phyloP scores from a whole-genome alignment of 257 asterid species.

The Euphrasia confusa region DNA sequence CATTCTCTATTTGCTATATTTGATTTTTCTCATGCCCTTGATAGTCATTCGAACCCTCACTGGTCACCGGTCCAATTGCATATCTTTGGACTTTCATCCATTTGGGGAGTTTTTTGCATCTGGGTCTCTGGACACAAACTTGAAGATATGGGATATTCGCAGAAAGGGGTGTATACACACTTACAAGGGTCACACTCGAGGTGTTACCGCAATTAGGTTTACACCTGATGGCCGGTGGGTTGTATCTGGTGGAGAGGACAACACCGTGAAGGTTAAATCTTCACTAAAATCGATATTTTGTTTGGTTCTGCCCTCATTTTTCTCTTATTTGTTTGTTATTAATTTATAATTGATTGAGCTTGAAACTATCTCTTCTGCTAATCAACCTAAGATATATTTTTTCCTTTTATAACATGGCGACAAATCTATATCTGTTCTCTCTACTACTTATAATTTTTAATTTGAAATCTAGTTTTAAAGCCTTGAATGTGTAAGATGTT shows the following conservation, averaged over 20 bases:
- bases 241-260: constrained; percentile 98
- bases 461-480: background rate
- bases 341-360: constrained; percentile 23
- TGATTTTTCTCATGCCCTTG: constrained; percentile 22
- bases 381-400: constrained; percentile 14
- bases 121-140: constrained; percentile 94
- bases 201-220: constrained; percentile 86
- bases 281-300: constrained; percentile 13
- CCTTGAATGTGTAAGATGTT: constrained; percentile 14
- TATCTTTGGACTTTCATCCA: constrained; percentile 95
- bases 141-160: constrained; percentile 97
- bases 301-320: constrained; percentile 8
- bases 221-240: constrained; percentile 99
- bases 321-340: constrained; percentile 19
- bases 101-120: constrained; percentile 99
- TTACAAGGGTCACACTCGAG: constrained; percentile 96
- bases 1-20: constrained; percentile 13
- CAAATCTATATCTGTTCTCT: constrained; percentile 3
- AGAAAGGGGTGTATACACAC: constrained; percentile 97
- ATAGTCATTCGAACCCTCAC: constrained; percentile 91
- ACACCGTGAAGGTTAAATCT: constrained; percentile 77
- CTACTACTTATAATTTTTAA: background rate
- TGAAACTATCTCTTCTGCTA: constrained; percentile 12
- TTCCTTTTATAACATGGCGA: constrained; percentile 1
- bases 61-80: constrained; percentile 97